Base-by-base conservation (phyloP, 2,329 filamentous ascomycete species). In the Phialemoniopsis sp. region DNA sequence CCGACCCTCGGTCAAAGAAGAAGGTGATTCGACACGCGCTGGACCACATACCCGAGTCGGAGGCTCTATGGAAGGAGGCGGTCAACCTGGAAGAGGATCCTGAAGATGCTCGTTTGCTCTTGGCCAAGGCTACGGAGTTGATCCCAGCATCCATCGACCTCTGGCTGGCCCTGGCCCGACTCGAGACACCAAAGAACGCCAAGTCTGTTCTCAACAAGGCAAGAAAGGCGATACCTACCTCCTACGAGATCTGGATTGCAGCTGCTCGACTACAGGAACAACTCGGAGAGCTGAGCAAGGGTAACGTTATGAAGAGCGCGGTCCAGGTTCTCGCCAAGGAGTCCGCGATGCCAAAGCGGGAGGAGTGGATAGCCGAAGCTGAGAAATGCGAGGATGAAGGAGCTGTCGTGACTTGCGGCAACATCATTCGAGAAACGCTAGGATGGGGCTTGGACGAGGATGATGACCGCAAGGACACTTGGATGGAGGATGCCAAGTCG, bases 51-150 rank as follows among this genome's bases (percentile, higher is more conserved):
- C 90, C 90, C 1, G 89, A 95, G 55, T 97, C 91, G 0, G 93
- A 97, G 35, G 85, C 87, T 32, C 76, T 98, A n/a, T 98, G 93
- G 93, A 98, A 97, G 59, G 89, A 94, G 58, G 85, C 91, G 5
- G 91, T 98, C 46, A 97, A 97, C 51, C 68, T 97, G 40, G 93
- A 97, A 56, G 91, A 96, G 54, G 85, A 95, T 50, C 79, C 86
- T 0, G 85, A 84, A 21, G 89, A 96, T 66, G 94, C 94, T 5
- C 83, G 84, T 46, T 70, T 98, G 40, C 73, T 98, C 39, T 78
- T 98, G 34, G 90, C 89, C 35, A 96, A 96, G 64, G 94, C 94
- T 1, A 95, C 90, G 1, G 90, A 98, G 53, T 85, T 96, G 42
- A 95, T 98, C 40, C 91, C 91, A 0, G 72, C 94, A 7, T 95